Percentiles rank a stretch among this genome's conserved stretches.
Evolutionary conservation across 106 monocot genomes (phyloP).

Genomic region (Dendrobium huoshanense): DNA sequence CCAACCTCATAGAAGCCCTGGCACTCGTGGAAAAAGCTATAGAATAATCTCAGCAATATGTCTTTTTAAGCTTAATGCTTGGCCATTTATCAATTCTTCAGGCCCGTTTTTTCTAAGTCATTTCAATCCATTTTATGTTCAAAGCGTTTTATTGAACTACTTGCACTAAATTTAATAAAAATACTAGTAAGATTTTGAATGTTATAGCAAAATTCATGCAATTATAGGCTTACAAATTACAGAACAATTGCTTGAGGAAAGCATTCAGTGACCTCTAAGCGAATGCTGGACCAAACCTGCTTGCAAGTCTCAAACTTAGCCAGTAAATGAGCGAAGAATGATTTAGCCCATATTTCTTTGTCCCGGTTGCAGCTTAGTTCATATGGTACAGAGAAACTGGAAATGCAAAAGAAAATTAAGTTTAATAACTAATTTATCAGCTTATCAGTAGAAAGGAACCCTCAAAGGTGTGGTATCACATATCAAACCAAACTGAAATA

Average conservation of each 20-base stretch:
- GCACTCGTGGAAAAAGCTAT: constrained; percentile 21
- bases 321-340: constrained; percentile 46
- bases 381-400: constrained; percentile 74
- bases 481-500: too few species aligned
- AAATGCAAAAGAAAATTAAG: background rate
- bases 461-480: too few species aligned
- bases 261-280: constrained; percentile 53
- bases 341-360: constrained; percentile 66
- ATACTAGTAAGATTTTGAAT: background rate
- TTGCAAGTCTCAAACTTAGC: constrained; percentile 47
- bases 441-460: too few species aligned
- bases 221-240: constrained; percentile 9
- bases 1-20: constrained; percentile 45
- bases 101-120: background rate
- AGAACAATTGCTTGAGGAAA: constrained; percentile 43
- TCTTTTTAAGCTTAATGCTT: too few species aligned
- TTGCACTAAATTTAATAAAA: background rate
- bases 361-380: constrained; percentile 40
- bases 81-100: background rate
- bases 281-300: constrained; percentile 46
- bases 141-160: background rate
- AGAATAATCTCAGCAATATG: background rate
- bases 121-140: background rate
- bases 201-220: background rate
- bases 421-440: background rate